phyloP scores from a whole-genome alignment of 1,284 basidiomycete species.

The Ceratorhiza oryzae-sativae region DNA sequence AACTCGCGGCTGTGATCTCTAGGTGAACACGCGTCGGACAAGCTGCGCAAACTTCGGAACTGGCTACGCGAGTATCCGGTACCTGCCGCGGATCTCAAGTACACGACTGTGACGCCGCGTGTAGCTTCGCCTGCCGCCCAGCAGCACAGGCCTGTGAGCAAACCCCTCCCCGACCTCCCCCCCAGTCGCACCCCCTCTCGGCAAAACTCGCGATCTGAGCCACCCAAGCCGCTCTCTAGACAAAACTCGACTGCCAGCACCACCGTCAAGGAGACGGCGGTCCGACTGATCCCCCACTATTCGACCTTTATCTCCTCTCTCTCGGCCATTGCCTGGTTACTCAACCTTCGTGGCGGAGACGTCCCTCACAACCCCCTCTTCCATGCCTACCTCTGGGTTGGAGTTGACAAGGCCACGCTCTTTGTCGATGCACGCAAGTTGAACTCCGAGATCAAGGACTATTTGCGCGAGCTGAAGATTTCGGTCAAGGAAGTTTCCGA shows the following conservation, averaged over 20 bases:
- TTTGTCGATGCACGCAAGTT: constrained; percentile 75
- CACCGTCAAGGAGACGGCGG: neutral
- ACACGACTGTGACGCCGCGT: neutral
- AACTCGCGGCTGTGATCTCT: constrained; percentile 41
- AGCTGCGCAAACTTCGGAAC: constrained; percentile 46
- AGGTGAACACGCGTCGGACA: constrained; percentile 43
- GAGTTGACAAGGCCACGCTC: constrained; percentile 64
- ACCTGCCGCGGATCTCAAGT: constrained; percentile 23
- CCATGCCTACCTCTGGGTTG: constrained; percentile 81
- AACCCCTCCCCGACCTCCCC: neutral
- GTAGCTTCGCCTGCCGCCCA: neutral
- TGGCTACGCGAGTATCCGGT: constrained; percentile 29
- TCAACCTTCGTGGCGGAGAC: constrained; percentile 87
- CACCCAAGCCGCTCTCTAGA: neutral
- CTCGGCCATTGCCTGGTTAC: constrained; percentile 66
- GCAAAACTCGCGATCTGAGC: neutral
- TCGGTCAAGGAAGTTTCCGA: constrained; percentile 75
- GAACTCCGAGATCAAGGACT: constrained; percentile 59
- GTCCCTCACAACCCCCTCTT: constrained; percentile 89
- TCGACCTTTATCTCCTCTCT: constrained; percentile 28
- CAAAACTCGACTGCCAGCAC: constrained; percentile 6
- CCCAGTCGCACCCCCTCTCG: neutral
- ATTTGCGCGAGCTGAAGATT: constrained; percentile 67
- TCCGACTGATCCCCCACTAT: constrained; percentile 11
- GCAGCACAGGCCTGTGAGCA: constrained; percentile 3